Percentiles rank a stretch among this genome's conserved stretches.
Conservation (phyloP, 108 stramenopile genomes). For the Pseudonitzschia pungens region DNA sequence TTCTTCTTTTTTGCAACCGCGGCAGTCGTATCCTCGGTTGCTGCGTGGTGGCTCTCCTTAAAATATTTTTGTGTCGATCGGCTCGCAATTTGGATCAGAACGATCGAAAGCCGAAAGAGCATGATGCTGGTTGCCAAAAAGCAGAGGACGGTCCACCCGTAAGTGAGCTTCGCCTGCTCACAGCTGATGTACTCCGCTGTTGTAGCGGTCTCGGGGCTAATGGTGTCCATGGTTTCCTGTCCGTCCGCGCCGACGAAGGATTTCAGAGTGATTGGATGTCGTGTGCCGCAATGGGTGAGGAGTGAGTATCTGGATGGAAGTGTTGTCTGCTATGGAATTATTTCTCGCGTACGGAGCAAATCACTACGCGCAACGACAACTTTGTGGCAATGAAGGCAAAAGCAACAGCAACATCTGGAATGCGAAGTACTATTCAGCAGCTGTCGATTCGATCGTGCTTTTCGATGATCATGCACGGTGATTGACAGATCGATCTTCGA, state of each 20-base stretch:
- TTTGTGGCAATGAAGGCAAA: too few species aligned
- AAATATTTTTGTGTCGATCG: constrained; percentile 43
- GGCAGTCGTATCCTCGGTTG: background rate
- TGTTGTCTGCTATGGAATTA: too few species aligned
- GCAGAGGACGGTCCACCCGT: constrained; percentile 31
- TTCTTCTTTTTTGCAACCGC: background rate
- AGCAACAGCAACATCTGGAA: too few species aligned
- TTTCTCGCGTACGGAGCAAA: too few species aligned
- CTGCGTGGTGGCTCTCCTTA: constrained; percentile 43
- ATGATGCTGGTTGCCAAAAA: constrained; percentile 52
- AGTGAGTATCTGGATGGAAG: too few species aligned
- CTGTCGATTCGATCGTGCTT: too few species aligned
- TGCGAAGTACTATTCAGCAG: too few species aligned
- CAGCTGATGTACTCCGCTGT: background rate
- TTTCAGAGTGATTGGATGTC: background rate
- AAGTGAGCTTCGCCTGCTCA: background rate
- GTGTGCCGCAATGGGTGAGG: too few species aligned
- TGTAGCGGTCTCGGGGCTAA: background rate
- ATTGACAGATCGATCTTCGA: too few species aligned
- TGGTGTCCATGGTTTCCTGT: constrained; percentile 1
- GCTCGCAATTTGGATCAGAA: constrained; percentile 58
- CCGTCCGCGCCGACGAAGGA: background rate
- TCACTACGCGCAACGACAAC: too few species aligned
- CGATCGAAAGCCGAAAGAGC: constrained; percentile 66
- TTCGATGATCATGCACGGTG: too few species aligned